A percentile compares a stretch with the other conserved stretches of the same genome.
Conservation (phyloP, 2,329 filamentous ascomycete genomes). For the Myriangium duriaei region DNA sequence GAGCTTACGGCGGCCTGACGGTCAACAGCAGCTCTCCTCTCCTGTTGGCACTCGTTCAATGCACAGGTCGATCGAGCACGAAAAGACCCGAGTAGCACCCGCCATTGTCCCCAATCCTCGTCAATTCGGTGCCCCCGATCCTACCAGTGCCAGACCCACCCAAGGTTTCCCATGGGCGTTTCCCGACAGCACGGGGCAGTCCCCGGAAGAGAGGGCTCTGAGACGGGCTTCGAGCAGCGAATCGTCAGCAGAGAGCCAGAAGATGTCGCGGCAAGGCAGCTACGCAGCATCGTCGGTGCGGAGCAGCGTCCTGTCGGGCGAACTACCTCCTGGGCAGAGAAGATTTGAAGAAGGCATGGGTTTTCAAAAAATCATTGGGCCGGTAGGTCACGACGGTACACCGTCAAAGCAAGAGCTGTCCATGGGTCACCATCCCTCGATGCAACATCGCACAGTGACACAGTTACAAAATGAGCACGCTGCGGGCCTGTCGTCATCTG, state of each 20-base stretch:
- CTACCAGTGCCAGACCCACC: slow-evolving; percentile 59
- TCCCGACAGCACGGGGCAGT: slow-evolving; percentile 50
- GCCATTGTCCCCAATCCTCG: slow-evolving; percentile 58
- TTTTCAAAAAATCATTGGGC: slow-evolving; percentile 8
- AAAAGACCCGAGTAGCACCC: slow-evolving; percentile 50
- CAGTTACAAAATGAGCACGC: slow-evolving; percentile 44
- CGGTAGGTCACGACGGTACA: slow-evolving; percentile 7
- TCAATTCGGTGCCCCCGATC: slow-evolving; percentile 51
- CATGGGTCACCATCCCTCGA: slow-evolving; percentile 57
- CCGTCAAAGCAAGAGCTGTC: slow-evolving; percentile 23
- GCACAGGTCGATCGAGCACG: not conserved
- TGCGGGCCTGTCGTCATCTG: slow-evolving; percentile 26
- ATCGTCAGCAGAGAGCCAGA: slow-evolving; percentile 31
- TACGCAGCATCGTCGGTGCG: slow-evolving; percentile 65
- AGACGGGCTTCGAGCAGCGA: slow-evolving; percentile 36
- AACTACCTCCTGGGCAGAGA: slow-evolving; percentile 60
- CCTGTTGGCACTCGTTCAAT: slow-evolving; percentile 23
- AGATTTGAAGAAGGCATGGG: slow-evolving; percentile 51
- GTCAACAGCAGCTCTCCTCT: slow-evolving; percentile 32
- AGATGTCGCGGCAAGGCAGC: slow-evolving; percentile 59
- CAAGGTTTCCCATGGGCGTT: slow-evolving; percentile 79
- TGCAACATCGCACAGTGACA: slow-evolving; percentile 61
- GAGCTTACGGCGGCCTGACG: slow-evolving; percentile 45
- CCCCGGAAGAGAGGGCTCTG: slow-evolving; percentile 31
- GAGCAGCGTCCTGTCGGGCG: slow-evolving; percentile 66